Evolutionary conservation across 306 rosid genomes (phyloP).

Genomic region (Lathyrus oleraceus): DNA sequence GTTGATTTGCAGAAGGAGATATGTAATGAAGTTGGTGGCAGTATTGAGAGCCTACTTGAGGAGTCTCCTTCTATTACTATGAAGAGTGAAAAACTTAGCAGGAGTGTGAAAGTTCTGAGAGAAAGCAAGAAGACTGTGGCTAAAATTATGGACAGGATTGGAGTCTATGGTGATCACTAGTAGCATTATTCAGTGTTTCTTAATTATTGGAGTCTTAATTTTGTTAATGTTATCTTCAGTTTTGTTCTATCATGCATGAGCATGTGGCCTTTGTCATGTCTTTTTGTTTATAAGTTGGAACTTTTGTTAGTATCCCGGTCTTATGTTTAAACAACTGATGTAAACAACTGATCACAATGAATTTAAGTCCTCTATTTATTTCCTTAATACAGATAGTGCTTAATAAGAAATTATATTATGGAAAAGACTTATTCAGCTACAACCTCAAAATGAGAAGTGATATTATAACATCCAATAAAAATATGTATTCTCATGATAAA

Average conservation of each 20-base stretch:
- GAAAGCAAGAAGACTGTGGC: constrained; percentile 37
- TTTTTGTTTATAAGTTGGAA: background rate
- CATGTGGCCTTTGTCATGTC: background rate
- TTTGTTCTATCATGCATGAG: background rate
- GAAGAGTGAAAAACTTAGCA: background rate
- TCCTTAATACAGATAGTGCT: no score
- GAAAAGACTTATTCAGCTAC: no score
- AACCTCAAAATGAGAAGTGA: no score
- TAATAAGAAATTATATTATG: no score
- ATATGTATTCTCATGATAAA: no score
- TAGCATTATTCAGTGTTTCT: background rate
- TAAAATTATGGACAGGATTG: constrained; percentile 41
- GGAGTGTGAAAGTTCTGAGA: constrained; percentile 33
- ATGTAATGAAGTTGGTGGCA: constrained; percentile 29
- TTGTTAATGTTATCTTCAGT: background rate
- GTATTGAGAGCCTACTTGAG: constrained; percentile 48
- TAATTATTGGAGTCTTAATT: background rate
- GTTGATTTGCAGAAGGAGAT: constrained; percentile 45
- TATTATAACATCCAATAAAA: no score
- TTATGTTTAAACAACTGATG: no score
- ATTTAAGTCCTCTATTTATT: no score
- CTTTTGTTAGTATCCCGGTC: no score
- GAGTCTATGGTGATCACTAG: background rate
- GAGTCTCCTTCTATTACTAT: constrained; percentile 39
- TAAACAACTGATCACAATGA: no score